phyloP scores from a whole-genome alignment of 768 basidiomycete species.

The Collybiopsis luxurians region DNA sequence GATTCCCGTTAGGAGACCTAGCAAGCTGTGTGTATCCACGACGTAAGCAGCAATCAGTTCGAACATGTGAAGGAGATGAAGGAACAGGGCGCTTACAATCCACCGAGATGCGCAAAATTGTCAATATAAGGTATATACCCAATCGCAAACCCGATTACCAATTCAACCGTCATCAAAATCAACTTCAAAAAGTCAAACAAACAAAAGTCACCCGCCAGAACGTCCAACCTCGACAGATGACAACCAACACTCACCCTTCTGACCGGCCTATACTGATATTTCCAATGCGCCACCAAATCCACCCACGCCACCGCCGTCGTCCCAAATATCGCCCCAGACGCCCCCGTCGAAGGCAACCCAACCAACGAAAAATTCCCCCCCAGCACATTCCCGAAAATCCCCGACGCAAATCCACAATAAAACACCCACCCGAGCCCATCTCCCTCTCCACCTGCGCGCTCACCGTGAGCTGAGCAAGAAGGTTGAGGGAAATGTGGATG shows the following conservation, averaged over 20 bases:
- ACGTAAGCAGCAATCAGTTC: too few relatives aligned
- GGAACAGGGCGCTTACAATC: too few relatives aligned
- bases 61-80: too few relatives aligned
- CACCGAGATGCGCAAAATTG: slow-evolving; percentile 75
- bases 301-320: slow-evolving; percentile 77
- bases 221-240: too few relatives aligned
- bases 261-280: slow-evolving; percentile 78
- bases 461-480: slow-evolving; percentile 81
- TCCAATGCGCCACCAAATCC: slow-evolving; percentile 91
- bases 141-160: slow-evolving; percentile 81
- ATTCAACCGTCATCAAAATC: slow-evolving; percentile 79
- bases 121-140: slow-evolving; percentile 66
- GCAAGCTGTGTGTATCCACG: too few relatives aligned
- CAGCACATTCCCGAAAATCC: slow-evolving; percentile 92
- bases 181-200: too few relatives aligned
- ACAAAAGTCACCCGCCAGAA: too few relatives aligned
- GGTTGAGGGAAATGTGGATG: slow-evolving; percentile 87
- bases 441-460: slow-evolving; percentile 87
- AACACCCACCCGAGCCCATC: slow-evolving; percentile 85
- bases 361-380: slow-evolving; percentile 93
- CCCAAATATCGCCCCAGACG: slow-evolving; percentile 91
- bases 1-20: slow-evolving; percentile 80
- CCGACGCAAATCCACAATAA: slow-evolving; percentile 88
- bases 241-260: slow-evolving; percentile 65
- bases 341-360: slow-evolving; percentile 86